Base-by-base conservation (phyloP, 2,329 filamentous ascomycete species). In the Dactylonectria macrodidyma region DNA sequence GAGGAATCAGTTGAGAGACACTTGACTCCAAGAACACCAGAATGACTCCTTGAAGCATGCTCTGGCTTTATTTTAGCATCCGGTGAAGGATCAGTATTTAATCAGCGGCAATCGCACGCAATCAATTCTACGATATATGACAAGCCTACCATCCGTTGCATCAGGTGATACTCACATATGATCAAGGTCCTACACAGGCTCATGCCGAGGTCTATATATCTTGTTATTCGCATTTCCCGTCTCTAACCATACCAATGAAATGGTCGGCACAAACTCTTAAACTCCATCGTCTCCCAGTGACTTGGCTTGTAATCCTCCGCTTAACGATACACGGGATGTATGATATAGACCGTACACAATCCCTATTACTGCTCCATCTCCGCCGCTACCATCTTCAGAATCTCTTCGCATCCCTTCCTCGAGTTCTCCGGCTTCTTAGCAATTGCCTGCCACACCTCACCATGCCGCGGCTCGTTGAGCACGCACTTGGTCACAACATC, bases 351-450 rank as follows among this genome's bases (percentile, higher is more conserved):
- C 55, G 48, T 57, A 55, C 51, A 61, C 51, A 61, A 24, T 9
- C 41, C 34, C 26, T 33, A 59, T 22, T 54, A 63, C 73, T 74
- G 79, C 65, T 77, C 82, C 44, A 85, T 61, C 68, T 79, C 79
- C 7, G 76, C 87, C 1, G 93, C 92, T 24, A 97, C 95, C 70
- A 95, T 81, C 83, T 93, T 93, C 75, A 99, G 79, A 16, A 98
- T 87, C 79, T 97, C 94, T 81, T 97, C 95, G 0, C 89, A 88
- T 11, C 87, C 86, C 84, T 92, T 92, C 62, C 88, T 84, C 26
- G 92, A 93, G 81, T 97, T 97, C 81, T 87, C 88, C 1, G 95
- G 95, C 76, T 95, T 90, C 86, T 99, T 99, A 19, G 92, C 90
- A 4, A 98, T 86, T 9, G 85, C 83, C 84, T 97, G 94, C 96